Evolutionary conservation across 352 stramenopile genomes (phyloP).

Genomic region (Hyaloperonospora arabidopsidis): DNA sequence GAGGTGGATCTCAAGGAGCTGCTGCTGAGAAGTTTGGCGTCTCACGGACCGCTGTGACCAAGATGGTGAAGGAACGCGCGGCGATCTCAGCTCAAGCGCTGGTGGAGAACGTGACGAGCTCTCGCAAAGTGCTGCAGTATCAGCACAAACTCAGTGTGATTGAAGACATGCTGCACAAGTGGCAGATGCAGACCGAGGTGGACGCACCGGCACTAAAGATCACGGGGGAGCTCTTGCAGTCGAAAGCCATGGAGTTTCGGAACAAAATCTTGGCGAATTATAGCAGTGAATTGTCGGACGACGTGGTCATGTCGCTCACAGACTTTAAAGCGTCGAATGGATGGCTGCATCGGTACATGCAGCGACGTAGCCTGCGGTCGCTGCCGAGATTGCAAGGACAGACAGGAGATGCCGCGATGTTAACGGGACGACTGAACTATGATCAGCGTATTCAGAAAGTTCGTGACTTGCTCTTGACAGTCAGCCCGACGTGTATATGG

Average conservation of each 20-base stretch:
- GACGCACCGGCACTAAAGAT: constrained; percentile 58
- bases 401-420: not conserved
- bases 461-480: constrained; percentile 37
- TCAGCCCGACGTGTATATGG: constrained; percentile 58
- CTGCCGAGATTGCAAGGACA: constrained; percentile 41
- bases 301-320: constrained; percentile 69
- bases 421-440: constrained; percentile 16
- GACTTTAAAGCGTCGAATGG: constrained; percentile 83
- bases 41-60: constrained; percentile 74
- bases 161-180: constrained; percentile 82
- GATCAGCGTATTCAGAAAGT: constrained; percentile 46
- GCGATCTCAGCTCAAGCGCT: constrained; percentile 65
- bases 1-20: constrained; percentile 64
- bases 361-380: constrained; percentile 60
- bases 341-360: constrained; percentile 73
- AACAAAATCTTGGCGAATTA: constrained; percentile 77
- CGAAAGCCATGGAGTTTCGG: constrained; percentile 72
- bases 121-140: constrained; percentile 75
- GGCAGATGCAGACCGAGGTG: constrained; percentile 73
- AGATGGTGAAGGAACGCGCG: constrained; percentile 80
- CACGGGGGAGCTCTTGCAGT: constrained; percentile 67
- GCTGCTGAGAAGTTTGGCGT: constrained; percentile 76
- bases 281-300: constrained; percentile 52
- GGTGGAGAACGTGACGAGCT: constrained; percentile 53
- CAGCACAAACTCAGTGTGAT: constrained; percentile 81